phyloP scores from a whole-genome alignment of 495 filamentous ascomycete genomes.

The Neurospora sp. region DNA sequence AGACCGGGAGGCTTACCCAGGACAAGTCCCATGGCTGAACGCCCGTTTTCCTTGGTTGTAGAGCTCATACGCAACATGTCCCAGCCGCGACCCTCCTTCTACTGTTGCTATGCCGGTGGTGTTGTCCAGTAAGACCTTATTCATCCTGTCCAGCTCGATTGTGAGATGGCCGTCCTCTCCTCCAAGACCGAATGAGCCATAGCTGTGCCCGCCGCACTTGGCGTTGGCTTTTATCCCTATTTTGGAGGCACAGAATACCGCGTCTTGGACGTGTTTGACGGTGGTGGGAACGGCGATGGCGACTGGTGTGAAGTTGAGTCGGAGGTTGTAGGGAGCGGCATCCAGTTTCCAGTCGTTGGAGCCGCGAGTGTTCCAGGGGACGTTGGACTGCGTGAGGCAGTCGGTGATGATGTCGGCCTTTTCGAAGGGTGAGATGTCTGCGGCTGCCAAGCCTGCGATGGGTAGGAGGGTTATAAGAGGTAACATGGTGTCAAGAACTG shows the following conservation, averaged over 20 bases:
- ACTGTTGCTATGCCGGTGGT: slow-evolving; percentile 29
- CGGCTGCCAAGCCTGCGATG: slow-evolving; percentile 9
- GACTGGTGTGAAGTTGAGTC: slow-evolving; percentile 28
- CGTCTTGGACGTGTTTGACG: slow-evolving; percentile 28
- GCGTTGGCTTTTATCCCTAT: slow-evolving; percentile 33
- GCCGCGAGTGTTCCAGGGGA: slow-evolving; percentile 21
- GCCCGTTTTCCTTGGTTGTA: slow-evolving; percentile 33
- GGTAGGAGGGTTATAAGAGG: slow-evolving; percentile 10
- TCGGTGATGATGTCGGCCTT: slow-evolving; percentile 25
- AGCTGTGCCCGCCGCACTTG: slow-evolving; percentile 39
- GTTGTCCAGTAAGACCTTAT: slow-evolving; percentile 29
- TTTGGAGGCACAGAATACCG: slow-evolving; percentile 29
- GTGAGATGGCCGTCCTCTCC: slow-evolving; percentile 38
- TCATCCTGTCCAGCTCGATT: slow-evolving; percentile 35
- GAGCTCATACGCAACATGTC: slow-evolving; percentile 32
- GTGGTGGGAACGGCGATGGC: slow-evolving; percentile 31
- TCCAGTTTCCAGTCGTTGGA: slow-evolving; percentile 32
- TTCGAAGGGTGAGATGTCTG: slow-evolving; percentile 9
- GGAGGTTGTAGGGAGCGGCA: slow-evolving; percentile 30
- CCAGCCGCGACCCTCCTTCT: slow-evolving; percentile 30
- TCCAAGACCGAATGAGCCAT: slow-evolving; percentile 35
- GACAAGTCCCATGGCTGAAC: slow-evolving; percentile 38
- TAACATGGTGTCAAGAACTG: slow-evolving; percentile 4
- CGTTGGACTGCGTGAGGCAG: slow-evolving; percentile 25
- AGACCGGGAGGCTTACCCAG: slow-evolving; percentile 18